Base-by-base conservation (phyloP, 805 yeast genomes). In the Candida nanaspora region DNA sequence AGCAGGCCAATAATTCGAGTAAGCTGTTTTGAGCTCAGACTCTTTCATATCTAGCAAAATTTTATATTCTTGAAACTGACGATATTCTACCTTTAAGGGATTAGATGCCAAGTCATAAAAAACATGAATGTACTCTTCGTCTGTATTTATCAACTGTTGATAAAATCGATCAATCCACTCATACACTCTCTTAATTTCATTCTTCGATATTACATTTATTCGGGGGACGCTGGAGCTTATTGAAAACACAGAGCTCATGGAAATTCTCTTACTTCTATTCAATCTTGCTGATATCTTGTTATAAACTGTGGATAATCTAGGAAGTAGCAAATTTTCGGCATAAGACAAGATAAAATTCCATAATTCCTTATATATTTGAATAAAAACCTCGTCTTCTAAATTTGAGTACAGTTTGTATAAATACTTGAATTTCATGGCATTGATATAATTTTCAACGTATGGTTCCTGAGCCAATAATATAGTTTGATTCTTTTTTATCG, bases 321-420 rank as follows among this genome's bases (percentile, higher is more conserved):
- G 98, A 6, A 91, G 61, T 4, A 88, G 56, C 15, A 91, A 63
- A 30, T 69, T 72, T 51, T 87, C 96, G 1, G 91, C 83, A 20
- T 79, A 69, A 2, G 67, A 61, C 7, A 91, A 65, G 2, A 87
- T 78, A 11, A 78, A 78, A n/a, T 66, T 63, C 98, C 98, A 91
- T 0, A 91, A 76, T 39, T 80, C 82, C 7, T 46, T 40, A 10
- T 55, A 42, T 25, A 60, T 51, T 10, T 49, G 49, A 43, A 56
- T 58, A 40, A 60, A 59, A 22, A 58, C 46, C 19, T 51, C 53
- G 3, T 61, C 57, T 41, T 60, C 63, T 37, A 59, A 35, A 37
- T 51, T 56, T 34, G 57, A 56, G 38, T 56, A 59, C 21, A 58
- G 44, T 28, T 49, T 53, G 16, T 47, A 47, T 4, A 57, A 42